Base-by-base conservation (phyloP, 352 stramenopile genomes). In the Sclerospora graminicola region DNA sequence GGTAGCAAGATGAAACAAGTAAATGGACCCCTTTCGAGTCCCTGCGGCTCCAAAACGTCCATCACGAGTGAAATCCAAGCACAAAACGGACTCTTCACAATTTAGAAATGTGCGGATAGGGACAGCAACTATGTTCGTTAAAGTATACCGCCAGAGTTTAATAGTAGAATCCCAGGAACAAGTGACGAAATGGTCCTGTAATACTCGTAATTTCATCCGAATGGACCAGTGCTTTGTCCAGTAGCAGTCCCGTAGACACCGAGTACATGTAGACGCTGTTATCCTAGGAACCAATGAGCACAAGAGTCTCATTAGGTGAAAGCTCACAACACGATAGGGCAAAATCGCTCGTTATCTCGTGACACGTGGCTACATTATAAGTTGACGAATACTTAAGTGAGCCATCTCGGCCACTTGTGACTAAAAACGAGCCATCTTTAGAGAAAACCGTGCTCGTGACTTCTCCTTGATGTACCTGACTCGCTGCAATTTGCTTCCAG, bases 201-300 rank as follows among this genome's bases (percentile, higher is more conserved):
- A 26, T 16, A 82, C 66, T 19, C 67, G 72, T 21, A 91, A 91
- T 74, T 5, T 71, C 74, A 26, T 87, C 74, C 1, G 62, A 66
- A 28, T 90, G 79, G 1, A 73, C 76, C 2, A 79, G n/a, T 4
- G 81, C 57, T 8, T 72, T 81, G 46, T 90, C 73, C 20, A 87
- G 44, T 8, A 78, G 61, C 1, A 60, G 47, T 1, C 72, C 76
- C 2, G 64, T 82, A 15, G 67, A 44, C 2, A 66, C 21, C 1
- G 72, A 87, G 48, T 84, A 63, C 76, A 92, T 87, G 55, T 81
- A 81, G 33, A 92, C 66, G 35, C 54, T 49, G 41, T 84, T 82
- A 43, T 92, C 78, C 68, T 71, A 85, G 34, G 68, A 83, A 1
- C 77, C 78, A 30, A 89, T 48, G 2, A 92, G 54, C 2, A 82